These are phyloP conservation scores for Graphiopsis chlorocephala DNA, from an alignment of 2,329 filamentous ascomycete genomes.

Conservation along the genomic window DNA sequence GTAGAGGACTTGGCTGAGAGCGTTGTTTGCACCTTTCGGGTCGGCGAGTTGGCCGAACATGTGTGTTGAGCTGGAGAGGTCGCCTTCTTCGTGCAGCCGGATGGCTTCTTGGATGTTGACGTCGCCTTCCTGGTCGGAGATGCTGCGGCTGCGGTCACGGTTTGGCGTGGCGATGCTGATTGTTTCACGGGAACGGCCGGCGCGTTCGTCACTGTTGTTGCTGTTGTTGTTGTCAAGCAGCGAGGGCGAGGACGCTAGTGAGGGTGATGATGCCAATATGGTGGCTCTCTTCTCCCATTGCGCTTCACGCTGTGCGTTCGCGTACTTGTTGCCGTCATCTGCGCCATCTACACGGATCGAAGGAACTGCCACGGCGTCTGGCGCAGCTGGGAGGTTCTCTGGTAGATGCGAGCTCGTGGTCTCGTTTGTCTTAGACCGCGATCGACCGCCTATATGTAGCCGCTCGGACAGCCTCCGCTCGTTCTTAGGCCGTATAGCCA, in stretches of 20 bases:
- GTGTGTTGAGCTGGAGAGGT: slow-evolving; percentile 73
- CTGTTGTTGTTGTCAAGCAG: slow-evolving; percentile 35
- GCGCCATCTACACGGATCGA: slow-evolving; percentile 13
- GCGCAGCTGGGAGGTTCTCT: slow-evolving; percentile 75
- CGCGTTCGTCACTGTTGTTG: slow-evolving; percentile 12
- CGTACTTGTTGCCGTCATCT: slow-evolving; percentile 37
- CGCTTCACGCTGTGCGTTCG: slow-evolving; percentile 58
- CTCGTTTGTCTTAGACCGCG: slow-evolving; percentile 47
- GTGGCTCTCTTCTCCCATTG: slow-evolving; percentile 93
- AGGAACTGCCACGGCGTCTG: slow-evolving; percentile 58
- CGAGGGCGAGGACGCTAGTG: slow-evolving; percentile 20
- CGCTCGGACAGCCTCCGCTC: slow-evolving; percentile 62
- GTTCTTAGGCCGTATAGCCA: slow-evolving; percentile 29
- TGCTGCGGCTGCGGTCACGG: slow-evolving; percentile 32
- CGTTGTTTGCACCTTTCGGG: slow-evolving; percentile 81
- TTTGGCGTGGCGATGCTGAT: background rate
- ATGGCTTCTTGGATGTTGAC: slow-evolving; percentile 92
- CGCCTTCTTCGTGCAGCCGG: slow-evolving; percentile 79
- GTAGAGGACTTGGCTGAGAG: slow-evolving; percentile 91
- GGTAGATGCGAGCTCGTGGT: slow-evolving; percentile 71
- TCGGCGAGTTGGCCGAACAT: slow-evolving; percentile 85
- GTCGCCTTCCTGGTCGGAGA: slow-evolving; percentile 40
- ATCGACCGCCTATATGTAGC: slow-evolving; percentile 57
- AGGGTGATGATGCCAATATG: slow-evolving; percentile 64
- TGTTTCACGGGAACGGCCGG: background rate